Conservation (phyloP, 2,329 filamentous ascomycete genomes). For the Monosporascus sp. region DNA sequence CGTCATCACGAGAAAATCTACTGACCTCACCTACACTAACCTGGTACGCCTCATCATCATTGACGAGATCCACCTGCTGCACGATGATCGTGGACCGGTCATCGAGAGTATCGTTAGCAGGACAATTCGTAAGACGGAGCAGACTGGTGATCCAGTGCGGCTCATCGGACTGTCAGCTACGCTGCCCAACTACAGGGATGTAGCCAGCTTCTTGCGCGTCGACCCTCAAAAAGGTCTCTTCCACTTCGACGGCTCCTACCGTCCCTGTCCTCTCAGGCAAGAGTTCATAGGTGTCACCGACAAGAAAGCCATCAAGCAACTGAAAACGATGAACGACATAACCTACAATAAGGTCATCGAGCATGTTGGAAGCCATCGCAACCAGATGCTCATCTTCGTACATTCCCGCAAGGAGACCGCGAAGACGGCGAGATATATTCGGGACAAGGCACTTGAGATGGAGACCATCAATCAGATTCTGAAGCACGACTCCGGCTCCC, state of each 20-base stretch:
- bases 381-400: slow-evolving; percentile 99
- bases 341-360: slow-evolving; percentile 97
- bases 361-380: slow-evolving; percentile 85
- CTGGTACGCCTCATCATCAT: slow-evolving; percentile 95
- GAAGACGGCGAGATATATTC: slow-evolving; percentile 93
- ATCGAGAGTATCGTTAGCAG: slow-evolving; percentile 94
- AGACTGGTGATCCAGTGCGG: slow-evolving; percentile 88
- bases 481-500: slow-evolving; percentile 83
- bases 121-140: slow-evolving; percentile 87
- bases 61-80: slow-evolving; percentile 94
- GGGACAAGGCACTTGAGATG: slow-evolving; percentile 93
- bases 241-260: slow-evolving; percentile 91
- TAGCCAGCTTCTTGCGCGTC: slow-evolving; percentile 89
- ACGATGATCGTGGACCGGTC: slow-evolving; percentile 95
- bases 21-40: slow-evolving; percentile 93
- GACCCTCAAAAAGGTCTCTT: slow-evolving; percentile 82
- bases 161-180: slow-evolving; percentile 92
- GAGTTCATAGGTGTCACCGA: slow-evolving; percentile 98
- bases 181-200: slow-evolving; percentile 92
- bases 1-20: slow-evolving; percentile 96
- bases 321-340: slow-evolving; percentile 99
- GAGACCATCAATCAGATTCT: slow-evolving; percentile 96
- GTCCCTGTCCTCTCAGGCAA: slow-evolving; percentile 90
- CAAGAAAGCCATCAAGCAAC: slow-evolving; percentile 96
- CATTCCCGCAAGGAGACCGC: slow-evolving; percentile 97